These are phyloP conservation scores for Capsella bursapastoris DNA, from an alignment of 345 rosid genomes.

Conservation along the genomic window DNA sequence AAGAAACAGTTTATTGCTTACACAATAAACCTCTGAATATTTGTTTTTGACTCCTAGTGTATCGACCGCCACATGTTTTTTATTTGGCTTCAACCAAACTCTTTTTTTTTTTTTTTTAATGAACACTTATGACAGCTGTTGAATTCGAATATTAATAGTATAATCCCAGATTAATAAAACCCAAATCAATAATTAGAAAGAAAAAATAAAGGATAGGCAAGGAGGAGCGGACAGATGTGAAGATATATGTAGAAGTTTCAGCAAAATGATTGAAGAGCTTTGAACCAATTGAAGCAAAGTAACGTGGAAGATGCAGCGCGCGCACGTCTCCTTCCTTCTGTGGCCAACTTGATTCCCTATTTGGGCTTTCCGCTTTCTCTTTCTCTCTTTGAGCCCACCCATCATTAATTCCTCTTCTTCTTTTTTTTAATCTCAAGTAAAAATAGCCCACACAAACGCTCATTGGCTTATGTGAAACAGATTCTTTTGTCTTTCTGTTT, in stretches of 20 bases:
- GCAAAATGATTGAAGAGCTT: conserved; percentile 17
- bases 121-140: neutral
- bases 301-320: conserved; percentile 31
- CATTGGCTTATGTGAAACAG: neutral
- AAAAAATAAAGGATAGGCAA: neutral
- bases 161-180: too few relatives aligned
- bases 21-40: neutral
- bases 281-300: conserved; percentile 10
- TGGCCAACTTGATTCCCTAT: neutral
- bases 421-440: neutral
- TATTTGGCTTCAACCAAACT: neutral
- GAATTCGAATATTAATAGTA: neutral
- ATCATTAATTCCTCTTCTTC: neutral
- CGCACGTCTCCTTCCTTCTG: conserved; percentile 16
- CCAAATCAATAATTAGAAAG: neutral
- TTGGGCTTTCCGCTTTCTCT: conserved; percentile 11
- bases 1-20: neutral
- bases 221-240: conserved; percentile 30
- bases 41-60: neutral
- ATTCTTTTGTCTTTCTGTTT: conserved; percentile 6
- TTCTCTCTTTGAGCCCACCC: conserved; percentile 7
- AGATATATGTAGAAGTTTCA: conserved; percentile 21
- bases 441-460: neutral
- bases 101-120: neutral
- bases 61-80: conserved; percentile 26